phyloP scores from a whole-genome alignment of 306 rosid species.

The Citrullus colocynthis region DNA sequence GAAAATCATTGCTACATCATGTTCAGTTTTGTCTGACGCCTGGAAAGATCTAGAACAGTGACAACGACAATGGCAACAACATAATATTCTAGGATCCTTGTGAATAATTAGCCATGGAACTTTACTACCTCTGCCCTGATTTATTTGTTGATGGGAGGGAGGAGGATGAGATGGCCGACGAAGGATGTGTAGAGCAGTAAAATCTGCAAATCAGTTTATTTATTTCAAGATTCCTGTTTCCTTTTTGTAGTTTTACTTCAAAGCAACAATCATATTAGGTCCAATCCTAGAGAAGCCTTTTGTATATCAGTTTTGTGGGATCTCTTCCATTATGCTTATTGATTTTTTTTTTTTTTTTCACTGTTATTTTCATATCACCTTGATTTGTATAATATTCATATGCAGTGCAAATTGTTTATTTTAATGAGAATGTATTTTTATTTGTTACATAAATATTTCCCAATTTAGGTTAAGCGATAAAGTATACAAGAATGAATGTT shows the following conservation, averaged over 20 bases:
- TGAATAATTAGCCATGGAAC: background rate
- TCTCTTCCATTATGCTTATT: slow-evolving; percentile 1
- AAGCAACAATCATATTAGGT: background rate
- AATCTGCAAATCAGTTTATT: background rate
- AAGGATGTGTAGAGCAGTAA: background rate
- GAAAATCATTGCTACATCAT: background rate
- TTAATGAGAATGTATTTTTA: background rate
- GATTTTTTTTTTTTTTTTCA: background rate
- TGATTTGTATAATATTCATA: background rate
- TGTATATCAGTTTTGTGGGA: slow-evolving; percentile 1
- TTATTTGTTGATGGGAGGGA: slow-evolving; percentile 1
- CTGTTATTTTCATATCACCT: background rate
- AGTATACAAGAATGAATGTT: background rate
- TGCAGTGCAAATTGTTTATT: background rate
- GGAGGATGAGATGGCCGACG: background rate
- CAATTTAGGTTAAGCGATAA: background rate
- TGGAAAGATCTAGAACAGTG: no score
- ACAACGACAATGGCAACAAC: background rate
- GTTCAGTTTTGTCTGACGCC: no score
- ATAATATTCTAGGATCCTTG: background rate
- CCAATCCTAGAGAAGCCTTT: background rate
- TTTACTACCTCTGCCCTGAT: background rate
- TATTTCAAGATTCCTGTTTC: background rate
- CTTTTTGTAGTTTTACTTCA: background rate
- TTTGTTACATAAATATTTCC: background rate